A percentile compares a stretch with the other conserved stretches of the same genome.
phyloP scores from a whole-genome alignment of 2,329 filamentous ascomycete genomes.

The Pseudocercospora musae region DNA sequence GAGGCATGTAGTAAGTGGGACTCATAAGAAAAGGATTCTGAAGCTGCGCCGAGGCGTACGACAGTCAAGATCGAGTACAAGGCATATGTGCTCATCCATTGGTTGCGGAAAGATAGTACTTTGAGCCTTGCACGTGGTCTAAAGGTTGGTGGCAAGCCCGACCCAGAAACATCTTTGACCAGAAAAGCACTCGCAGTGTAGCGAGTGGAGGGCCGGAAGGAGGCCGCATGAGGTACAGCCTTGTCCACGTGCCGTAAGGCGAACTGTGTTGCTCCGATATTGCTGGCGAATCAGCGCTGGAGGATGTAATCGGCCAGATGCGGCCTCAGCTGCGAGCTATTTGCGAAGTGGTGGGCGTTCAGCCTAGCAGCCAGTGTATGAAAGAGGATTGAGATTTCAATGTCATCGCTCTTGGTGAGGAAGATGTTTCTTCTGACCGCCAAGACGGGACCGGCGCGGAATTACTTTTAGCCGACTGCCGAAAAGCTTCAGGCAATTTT shows the following conservation, averaged over 20 bases:
- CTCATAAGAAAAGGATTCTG: neutral
- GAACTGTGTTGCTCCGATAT: neutral
- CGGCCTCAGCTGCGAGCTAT: neutral
- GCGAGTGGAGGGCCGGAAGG: neutral
- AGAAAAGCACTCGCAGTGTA: neutral
- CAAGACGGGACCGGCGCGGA: neutral
- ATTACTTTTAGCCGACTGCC: neutral
- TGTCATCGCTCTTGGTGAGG: neutral
- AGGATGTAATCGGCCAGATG: neutral
- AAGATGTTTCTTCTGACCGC: neutral
- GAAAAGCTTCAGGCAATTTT: neutral
- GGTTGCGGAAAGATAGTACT: neutral
- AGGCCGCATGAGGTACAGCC: neutral
- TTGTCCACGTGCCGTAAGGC: neutral
- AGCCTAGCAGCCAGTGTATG: neutral
- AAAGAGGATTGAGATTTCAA: neutral
- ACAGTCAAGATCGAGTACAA: neutral
- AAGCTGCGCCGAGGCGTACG: neutral
- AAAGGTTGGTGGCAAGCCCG: neutral
- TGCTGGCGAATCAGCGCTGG: neutral
- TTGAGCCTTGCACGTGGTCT: neutral
- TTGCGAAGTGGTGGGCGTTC: neutral
- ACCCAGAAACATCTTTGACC: too few species aligned
- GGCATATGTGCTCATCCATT: neutral
- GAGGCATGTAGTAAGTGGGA: neutral